Conservation (phyloP, 305 asterid species). For the Salvia sclarea region DNA sequence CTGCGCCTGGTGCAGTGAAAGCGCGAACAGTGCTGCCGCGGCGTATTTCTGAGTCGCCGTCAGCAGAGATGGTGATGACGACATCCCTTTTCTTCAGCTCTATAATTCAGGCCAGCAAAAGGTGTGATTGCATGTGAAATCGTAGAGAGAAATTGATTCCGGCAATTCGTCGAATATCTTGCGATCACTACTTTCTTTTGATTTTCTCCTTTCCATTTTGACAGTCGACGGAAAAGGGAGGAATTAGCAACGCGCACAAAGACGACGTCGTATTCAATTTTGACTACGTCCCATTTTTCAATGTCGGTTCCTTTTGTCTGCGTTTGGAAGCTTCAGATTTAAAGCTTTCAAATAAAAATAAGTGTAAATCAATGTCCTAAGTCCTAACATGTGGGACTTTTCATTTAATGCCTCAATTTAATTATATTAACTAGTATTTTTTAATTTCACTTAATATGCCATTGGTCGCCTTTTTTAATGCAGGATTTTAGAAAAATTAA, state of each 20-base stretch:
- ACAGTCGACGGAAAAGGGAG: conserved; percentile 20
- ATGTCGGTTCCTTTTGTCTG: not conserved
- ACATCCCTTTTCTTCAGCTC: conserved; percentile 30
- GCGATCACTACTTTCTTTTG: not conserved
- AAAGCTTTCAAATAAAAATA: no score
- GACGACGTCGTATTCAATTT: conserved; percentile 22
- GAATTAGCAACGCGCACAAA: not conserved
- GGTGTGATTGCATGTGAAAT: not conserved
- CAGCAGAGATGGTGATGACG: conserved; percentile 53
- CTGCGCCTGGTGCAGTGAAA: conserved; percentile 88
- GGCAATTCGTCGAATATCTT: conserved; percentile 14
- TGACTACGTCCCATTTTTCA: not conserved
- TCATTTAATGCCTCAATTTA: no score
- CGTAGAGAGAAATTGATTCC: not conserved
- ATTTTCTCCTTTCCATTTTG: not conserved
- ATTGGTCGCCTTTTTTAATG: no score
- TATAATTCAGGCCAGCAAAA: not conserved
- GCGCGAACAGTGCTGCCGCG: conserved; percentile 77
- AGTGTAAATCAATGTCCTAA: no score
- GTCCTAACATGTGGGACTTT: no score
- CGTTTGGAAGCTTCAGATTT: not conserved
- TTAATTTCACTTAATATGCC: no score
- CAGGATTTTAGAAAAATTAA: no score
- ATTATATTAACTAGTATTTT: no score
- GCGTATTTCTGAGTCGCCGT: conserved; percentile 86